Percentiles rank a stretch among this genome's conserved stretches.
Conservation (phyloP, 306 rosid genomes). For the Vigna unguiculata region DNA sequence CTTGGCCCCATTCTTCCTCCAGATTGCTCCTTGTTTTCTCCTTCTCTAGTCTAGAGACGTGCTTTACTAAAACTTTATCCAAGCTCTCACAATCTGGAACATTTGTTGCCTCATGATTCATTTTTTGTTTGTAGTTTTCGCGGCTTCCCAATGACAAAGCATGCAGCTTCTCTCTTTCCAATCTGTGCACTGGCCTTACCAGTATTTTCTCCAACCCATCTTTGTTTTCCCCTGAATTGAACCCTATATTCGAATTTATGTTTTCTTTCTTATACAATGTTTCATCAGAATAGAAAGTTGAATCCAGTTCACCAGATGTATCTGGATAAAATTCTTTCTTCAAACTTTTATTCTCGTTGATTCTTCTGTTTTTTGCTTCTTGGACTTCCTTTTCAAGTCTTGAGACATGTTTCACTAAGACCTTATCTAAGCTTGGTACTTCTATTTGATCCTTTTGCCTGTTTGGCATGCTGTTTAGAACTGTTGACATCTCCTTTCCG, state of each 20-base stretch:
- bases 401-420: slow-evolving; percentile 80
- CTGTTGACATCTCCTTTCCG: slow-evolving; percentile 42
- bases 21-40: slow-evolving; percentile 64
- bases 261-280: slow-evolving; percentile 72
- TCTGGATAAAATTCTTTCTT: slow-evolving; percentile 42
- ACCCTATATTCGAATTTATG: slow-evolving; percentile 39
- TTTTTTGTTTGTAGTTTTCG: slow-evolving; percentile 47
- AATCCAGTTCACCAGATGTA: slow-evolving; percentile 39
- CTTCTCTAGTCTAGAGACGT: slow-evolving; percentile 79
- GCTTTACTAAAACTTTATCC: slow-evolving; percentile 79
- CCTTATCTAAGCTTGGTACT: slow-evolving; percentile 79
- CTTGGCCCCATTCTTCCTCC: slow-evolving; percentile 47
- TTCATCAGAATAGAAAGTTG: slow-evolving; percentile 42
- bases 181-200: slow-evolving; percentile 68
- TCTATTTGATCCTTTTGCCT: slow-evolving; percentile 54
- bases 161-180: slow-evolving; percentile 72
- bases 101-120: slow-evolving; percentile 48
- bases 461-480: slow-evolving; percentile 36
- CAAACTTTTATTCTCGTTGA: slow-evolving; percentile 38
- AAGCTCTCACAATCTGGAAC: slow-evolving; percentile 69
- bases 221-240: slow-evolving; percentile 43
- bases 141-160: slow-evolving; percentile 53
- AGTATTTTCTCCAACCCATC: slow-evolving; percentile 70
- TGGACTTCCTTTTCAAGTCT: slow-evolving; percentile 85
- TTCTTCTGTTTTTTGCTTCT: slow-evolving; percentile 74